These are phyloP conservation scores for Neoscytalidium dimidiatum DNA, from an alignment of 2,329 filamentous ascomycete species.

Conservation along the genomic window DNA sequence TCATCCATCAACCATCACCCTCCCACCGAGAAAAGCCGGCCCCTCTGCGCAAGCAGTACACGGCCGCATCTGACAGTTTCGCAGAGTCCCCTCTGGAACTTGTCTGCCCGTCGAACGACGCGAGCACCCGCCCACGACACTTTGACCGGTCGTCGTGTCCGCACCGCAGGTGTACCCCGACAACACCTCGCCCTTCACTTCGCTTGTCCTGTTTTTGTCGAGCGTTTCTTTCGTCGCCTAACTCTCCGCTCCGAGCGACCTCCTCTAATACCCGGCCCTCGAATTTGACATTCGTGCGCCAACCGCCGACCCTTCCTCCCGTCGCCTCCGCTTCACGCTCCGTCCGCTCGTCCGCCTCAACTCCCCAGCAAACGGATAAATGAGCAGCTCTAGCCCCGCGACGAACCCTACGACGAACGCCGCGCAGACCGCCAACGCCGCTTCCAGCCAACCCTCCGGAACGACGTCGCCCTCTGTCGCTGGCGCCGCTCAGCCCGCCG, in stretches of 20 bases:
- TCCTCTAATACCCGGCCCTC: constrained; percentile 23
- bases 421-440: constrained; percentile 49
- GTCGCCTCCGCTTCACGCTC: constrained; percentile 19
- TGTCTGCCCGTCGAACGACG: constrained; percentile 21
- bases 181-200: constrained; percentile 17
- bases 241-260: constrained; percentile 24
- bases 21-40: constrained; percentile 6
- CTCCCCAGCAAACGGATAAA: constrained; percentile 43
- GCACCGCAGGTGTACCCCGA: constrained; percentile 14
- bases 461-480: constrained; percentile 53
- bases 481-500: constrained; percentile 58
- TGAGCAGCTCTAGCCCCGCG: constrained; percentile 62
- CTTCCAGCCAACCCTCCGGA: constrained; percentile 51
- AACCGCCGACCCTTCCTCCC: not conserved
- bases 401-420: constrained; percentile 50
- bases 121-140: constrained; percentile 8
- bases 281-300: constrained; percentile 35
- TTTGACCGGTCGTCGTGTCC: constrained; percentile 21
- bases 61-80: constrained; percentile 39
- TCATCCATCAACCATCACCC: constrained; percentile 20
- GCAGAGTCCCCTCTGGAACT: constrained; percentile 42
- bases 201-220: constrained; percentile 16
- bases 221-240: constrained; percentile 12
- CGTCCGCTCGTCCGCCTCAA: constrained; percentile 23
- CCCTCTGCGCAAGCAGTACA: constrained; percentile 17